Base-by-base conservation (phyloP, 306 rosid genomes). In the Pachyrhizus erosus region DNA sequence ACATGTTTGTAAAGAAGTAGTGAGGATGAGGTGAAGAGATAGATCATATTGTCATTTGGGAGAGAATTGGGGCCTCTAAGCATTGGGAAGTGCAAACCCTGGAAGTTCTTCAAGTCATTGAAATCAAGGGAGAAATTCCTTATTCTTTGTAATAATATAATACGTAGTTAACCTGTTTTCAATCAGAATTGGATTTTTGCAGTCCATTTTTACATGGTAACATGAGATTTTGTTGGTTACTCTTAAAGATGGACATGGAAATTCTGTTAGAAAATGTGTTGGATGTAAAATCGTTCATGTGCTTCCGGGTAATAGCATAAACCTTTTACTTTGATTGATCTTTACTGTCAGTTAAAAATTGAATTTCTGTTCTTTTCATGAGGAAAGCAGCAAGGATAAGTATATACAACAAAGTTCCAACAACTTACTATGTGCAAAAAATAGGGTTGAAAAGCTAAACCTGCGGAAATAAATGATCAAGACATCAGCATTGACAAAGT, bases 341-440 rank as follows among this genome's bases (percentile, higher is more conserved):
- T 42, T 37, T 15, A 24, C 4, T 26, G 39, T 60, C 12, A 21
- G 64, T 24, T 24, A 27, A 4, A 76, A 51, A 46, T 18, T 9
- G 23, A 24, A 2, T 52, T 49, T 66, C 1, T 21, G 5, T 78
- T 48, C 49, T 65, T 5, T 23, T 14, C 27, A 66, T 14, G 43
- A 51, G 42, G 57, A 70, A 23, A 45, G 43, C 12, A 33, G 18
- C 55, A 55, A 29, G 10, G 31, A 52, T 2, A 17, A 52, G 69
- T 66, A 37, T 23, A 8, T 23, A 2, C 20, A 79, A 20, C 2
- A 31, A 29, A 14, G 57, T 13, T 46, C 5, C 29, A 17, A 11
- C 62, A 29, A 88, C 98, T 93, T 86, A 91, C 98, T 87, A 10
- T 93, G 98, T 27, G 94, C 64, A 57, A 89, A 93, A 86, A 93